Evolutionary conservation across 139 green algal genomes (phyloP).

Genomic region (Closterium sp.): DNA sequence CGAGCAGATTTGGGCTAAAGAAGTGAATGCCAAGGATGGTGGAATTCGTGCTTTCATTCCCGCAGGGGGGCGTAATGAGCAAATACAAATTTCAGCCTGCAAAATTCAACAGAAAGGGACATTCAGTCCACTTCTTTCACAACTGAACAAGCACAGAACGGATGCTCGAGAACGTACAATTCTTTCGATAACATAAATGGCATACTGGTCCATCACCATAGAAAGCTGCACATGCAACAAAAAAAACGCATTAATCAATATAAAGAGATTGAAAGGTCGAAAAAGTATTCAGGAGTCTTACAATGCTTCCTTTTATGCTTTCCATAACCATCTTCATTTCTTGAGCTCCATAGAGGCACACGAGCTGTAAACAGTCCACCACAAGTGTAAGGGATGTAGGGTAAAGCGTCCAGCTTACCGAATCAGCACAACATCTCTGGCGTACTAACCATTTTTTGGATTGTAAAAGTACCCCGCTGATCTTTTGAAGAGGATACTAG

Average conservation of each 20-base stretch:
- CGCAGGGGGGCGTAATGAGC: not conserved
- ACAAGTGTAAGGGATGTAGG: not conserved
- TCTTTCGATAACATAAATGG: not conserved
- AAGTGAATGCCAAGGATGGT: not conserved
- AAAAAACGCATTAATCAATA: not conserved
- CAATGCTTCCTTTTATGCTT: not conserved
- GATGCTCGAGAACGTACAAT: not conserved
- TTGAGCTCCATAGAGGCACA: not conserved
- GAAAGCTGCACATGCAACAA: not conserved
- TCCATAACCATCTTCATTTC: not conserved
- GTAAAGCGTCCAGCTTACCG: not conserved
- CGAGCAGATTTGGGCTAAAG: not conserved
- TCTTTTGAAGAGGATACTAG: not conserved
- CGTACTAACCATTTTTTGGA: not conserved
- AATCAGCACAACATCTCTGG: not conserved
- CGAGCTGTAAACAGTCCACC: not conserved
- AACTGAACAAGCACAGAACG: not conserved
- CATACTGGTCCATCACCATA: not conserved
- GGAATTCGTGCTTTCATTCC: not conserved
- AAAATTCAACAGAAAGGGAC: not conserved
- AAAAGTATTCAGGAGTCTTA: not conserved
- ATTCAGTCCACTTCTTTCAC: not conserved
- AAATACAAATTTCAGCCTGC: not conserved
- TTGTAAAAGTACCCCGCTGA: not conserved
- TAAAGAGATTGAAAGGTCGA: not conserved